Base-by-base conservation (phyloP, 345 rosid genomes). In the Aegle marmelos region DNA sequence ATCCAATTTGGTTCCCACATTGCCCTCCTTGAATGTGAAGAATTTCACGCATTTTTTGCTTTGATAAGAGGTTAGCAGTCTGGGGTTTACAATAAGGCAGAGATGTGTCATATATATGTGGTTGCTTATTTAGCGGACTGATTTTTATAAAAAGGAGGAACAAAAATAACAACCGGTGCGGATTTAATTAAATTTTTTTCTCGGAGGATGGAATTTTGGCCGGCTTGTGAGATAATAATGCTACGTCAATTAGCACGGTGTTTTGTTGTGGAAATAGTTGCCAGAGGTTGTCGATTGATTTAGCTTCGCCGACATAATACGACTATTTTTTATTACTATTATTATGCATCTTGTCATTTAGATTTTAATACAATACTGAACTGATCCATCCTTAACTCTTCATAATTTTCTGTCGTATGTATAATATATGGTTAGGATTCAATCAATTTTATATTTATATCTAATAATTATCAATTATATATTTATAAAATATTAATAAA, bases 21-120 rank as follows among this genome's bases (percentile, higher is more conserved):
- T 85, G 85, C 58, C 88, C 84, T 39, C 83, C 85, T 76, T 85
- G 88, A 61, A 85, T 69, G 73, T 80, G 88, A 68, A 85, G 83
- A 78, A 80, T 85, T 68, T 85, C 88, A 5, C 85, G 79, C 85
- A 85, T 85, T 34, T 34, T 45, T 78, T 39, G 75, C 67, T 34
- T 34, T 5, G 11, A 0, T 27, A 53, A 21, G 68, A 17, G 28
- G 22, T 2, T 21, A 22, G 8, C 2, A 45, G 14, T 11, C 13
- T 45, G 17, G 37, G 62, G 70, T 68, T 53, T 14, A 48, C 48
- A 63, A 70, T 33, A 13, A 45, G 5, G 16, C 5, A 45, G 50
- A 45, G 17, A 45, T 11, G 17, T 45, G 53, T 30, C 27, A 24
- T 68, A 17, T 31, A 79, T 83, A 68, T 73, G 63, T 79, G 77